Conservation (phyloP, 805 yeast species). For the Saccharomycopsis fodiens region DNA sequence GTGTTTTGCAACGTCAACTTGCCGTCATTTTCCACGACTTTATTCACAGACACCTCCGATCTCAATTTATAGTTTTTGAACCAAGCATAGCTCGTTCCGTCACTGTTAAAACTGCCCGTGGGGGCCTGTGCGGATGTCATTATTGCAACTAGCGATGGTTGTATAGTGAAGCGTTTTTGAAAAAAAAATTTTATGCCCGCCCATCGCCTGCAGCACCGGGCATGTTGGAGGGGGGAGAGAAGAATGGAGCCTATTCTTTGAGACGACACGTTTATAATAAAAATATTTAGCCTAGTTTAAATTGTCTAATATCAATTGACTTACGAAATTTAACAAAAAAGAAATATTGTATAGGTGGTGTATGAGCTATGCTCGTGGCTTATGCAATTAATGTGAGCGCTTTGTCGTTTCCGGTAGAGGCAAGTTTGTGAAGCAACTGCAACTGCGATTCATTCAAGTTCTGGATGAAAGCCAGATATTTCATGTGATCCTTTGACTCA, state of each 20-base stretch:
- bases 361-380: too few species aligned
- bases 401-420: too few species aligned
- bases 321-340: too few species aligned
- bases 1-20: background rate
- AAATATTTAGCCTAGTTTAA: too few species aligned
- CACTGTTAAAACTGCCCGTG: background rate
- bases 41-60: background rate
- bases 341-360: too few species aligned
- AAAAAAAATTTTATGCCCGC: background rate
- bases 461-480: constrained; percentile 44
- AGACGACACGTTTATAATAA: too few species aligned
- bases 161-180: background rate
- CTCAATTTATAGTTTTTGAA: background rate
- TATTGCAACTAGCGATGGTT: background rate
- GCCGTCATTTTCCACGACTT: background rate
- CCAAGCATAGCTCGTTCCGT: background rate
- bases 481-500: constrained; percentile 39
- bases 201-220: background rate
- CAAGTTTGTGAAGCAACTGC: constrained; percentile 7
- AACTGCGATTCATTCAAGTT: constrained; percentile 10
- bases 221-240: too few species aligned
- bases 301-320: too few species aligned
- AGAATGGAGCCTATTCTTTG: too few species aligned
- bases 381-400: too few species aligned
- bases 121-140: background rate